Evolutionary conservation across 202 grass and related monocot species (phyloP).

Genomic region (Bolboschoenoplectus hybrid): DNA sequence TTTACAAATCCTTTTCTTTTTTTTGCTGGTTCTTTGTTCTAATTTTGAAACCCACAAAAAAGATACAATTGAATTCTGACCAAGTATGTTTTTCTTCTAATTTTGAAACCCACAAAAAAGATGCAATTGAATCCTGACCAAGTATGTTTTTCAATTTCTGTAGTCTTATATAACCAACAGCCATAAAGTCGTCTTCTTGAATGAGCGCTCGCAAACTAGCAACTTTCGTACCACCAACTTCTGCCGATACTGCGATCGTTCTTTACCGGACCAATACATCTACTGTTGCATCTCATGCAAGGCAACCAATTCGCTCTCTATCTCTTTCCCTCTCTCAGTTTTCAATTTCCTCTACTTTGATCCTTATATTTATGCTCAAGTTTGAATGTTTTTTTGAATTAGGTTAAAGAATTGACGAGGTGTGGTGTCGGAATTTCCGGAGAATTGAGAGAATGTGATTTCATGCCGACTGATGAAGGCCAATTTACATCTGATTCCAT

Average conservation of each 20-base stretch:
- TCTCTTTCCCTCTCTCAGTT: not conserved
- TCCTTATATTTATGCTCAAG: not conserved
- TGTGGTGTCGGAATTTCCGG: conserved; percentile 35
- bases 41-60: not conserved
- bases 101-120: not conserved
- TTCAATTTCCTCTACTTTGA: conserved; percentile 8
- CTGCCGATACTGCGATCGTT: conserved; percentile 48
- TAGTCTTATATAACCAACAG: conserved; percentile 51
- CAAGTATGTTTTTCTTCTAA: not conserved
- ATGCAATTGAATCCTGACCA: conserved; percentile 16
- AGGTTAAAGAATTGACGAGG: conserved; percentile 46
- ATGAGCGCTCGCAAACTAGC: conserved; percentile 43
- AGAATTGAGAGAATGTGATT: conserved; percentile 48
- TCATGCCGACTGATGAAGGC: conserved; percentile 46
- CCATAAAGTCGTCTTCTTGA: conserved; percentile 59
- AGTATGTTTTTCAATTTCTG: conserved; percentile 9
- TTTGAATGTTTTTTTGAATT: conserved; percentile 6
- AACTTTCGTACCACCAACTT: conserved; percentile 44
- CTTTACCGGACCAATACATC: conserved; percentile 48
- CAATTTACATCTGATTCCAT: conserved; percentile 49
- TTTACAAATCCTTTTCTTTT: not conserved
- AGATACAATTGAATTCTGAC: conserved; percentile 13
- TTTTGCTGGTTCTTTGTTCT: not conserved
- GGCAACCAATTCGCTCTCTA: conserved; percentile 31
- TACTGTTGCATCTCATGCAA: conserved; percentile 56